These are phyloP conservation scores for Prunus fruticosa DNA, from an alignment of 306 rosid species.

Conservation along the genomic window DNA sequence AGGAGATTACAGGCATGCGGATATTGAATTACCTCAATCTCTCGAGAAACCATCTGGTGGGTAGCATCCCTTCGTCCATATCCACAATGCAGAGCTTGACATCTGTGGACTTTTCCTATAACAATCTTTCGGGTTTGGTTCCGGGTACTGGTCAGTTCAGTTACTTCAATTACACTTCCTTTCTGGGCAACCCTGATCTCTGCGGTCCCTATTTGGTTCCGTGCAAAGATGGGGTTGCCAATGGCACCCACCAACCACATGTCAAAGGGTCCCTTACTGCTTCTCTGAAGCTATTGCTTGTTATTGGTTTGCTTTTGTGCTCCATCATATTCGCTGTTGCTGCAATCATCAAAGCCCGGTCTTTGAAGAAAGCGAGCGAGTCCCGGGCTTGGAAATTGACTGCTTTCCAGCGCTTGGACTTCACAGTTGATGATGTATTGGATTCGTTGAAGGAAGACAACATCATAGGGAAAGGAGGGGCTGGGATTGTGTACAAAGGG, in stretches of 20 bases:
- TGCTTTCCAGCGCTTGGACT: conserved; percentile 88
- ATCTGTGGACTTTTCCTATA: conserved; percentile 86
- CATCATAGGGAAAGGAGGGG: conserved; percentile 97
- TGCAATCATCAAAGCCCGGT: conserved; percentile 81
- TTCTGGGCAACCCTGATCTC: conserved; percentile 73
- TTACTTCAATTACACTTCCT: conserved; percentile 91
- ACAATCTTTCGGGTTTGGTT: conserved; percentile 95
- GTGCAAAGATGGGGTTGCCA: conserved; percentile 70
- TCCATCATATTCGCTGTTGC: conserved; percentile 75
- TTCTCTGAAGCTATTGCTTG: conserved; percentile 73
- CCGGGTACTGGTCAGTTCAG: conserved; percentile 97
- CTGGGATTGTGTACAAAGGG: conserved; percentile 97
- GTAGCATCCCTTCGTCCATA: conserved; percentile 70
- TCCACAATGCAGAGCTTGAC: conserved; percentile 92
- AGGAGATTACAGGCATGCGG: conserved; percentile 75
- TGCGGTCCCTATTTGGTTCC: conserved; percentile 91
- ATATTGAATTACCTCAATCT: conserved; percentile 84
- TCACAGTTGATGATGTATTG: conserved; percentile 87
- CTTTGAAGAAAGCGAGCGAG: conserved; percentile 78
- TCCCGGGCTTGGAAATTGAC: conserved; percentile 87
- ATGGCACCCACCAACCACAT: conserved; percentile 48
- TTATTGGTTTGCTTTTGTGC: conserved; percentile 70
- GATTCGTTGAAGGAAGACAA: conserved; percentile 87
- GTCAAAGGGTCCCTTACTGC: conserved; percentile 66
- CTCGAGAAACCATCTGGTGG: conserved; percentile 77